These are phyloP conservation scores for Volvox africanus DNA, from an alignment of 139 green algal genomes.

Conservation along the genomic window DNA sequence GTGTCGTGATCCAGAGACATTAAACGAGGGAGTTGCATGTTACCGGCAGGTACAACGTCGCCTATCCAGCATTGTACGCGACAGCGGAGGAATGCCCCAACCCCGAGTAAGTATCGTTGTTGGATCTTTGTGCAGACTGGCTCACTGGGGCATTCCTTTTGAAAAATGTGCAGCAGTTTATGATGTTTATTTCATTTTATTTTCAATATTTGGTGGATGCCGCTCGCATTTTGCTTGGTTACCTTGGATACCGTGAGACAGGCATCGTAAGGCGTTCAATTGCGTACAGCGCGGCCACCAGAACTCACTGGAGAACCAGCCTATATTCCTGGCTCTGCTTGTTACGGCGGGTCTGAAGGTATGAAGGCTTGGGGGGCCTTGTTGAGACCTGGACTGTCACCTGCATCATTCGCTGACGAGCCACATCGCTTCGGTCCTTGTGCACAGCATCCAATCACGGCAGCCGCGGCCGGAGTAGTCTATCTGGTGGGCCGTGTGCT, in stretches of 20 bases:
- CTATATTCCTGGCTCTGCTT: conserved; percentile 65
- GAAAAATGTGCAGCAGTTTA: too few species aligned
- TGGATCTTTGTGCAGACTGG: background rate
- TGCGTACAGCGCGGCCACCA: conserved; percentile 78
- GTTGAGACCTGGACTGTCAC: background rate
- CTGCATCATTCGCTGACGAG: background rate
- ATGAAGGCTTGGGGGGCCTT: background rate
- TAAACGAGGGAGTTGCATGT: background rate
- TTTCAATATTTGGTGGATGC: too few species aligned
- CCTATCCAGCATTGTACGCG: conserved; percentile 73
- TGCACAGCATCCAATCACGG: conserved; percentile 62
- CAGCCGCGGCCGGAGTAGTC: conserved; percentile 42
- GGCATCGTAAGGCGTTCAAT: conserved; percentile 63
- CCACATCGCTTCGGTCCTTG: background rate
- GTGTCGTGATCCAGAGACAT: too few species aligned
- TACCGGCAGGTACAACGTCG: conserved; percentile 59
- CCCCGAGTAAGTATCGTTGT: conserved; percentile 36
- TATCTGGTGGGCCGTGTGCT: conserved; percentile 59
- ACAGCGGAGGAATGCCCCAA: conserved; percentile 59
- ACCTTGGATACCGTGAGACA: background rate
- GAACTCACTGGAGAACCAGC: conserved; percentile 79
- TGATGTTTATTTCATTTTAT: too few species aligned
- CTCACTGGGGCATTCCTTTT: too few species aligned
- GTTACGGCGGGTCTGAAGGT: conserved; percentile 61
- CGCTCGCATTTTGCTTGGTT: background rate